A percentile compares a stretch with the other conserved stretches of the same genome.
Evolutionary conservation across 495 filamentous ascomycete genomes (phyloP).

Genomic region (Clavariopsis aquatica): DNA sequence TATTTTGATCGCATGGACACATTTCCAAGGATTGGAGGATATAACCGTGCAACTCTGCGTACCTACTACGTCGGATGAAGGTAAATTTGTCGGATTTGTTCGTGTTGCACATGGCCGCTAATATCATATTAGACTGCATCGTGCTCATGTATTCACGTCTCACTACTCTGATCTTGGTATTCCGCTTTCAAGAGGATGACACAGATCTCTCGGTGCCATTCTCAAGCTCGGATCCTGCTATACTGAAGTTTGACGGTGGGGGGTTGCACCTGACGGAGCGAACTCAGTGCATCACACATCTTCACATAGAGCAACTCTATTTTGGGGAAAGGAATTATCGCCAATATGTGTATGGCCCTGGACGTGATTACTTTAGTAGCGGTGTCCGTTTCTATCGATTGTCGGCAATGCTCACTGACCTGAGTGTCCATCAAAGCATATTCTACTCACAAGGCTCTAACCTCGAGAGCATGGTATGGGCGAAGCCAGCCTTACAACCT

Average conservation of each 20-base stretch:
- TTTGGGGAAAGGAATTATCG: constrained; percentile 1
- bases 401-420: constrained; percentile 21
- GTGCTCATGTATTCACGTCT: constrained; percentile 38
- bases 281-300: constrained; percentile 5
- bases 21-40: constrained; percentile 49
- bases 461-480: neutral
- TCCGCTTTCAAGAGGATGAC: constrained; percentile 24
- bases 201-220: neutral
- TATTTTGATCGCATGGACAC: constrained; percentile 48
- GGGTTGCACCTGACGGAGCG: neutral
- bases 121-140: constrained; percentile 21
- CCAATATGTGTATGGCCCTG: constrained; percentile 1
- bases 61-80: constrained; percentile 5
- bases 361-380: constrained; percentile 14
- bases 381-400: constrained; percentile 35
- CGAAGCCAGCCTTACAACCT: neutral
- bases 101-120: constrained; percentile 1
- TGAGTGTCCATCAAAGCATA: constrained; percentile 19
- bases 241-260: constrained; percentile 11
- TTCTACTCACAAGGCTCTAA: constrained; percentile 9
- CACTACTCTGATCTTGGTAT: constrained; percentile 38
- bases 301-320: constrained; percentile 3
- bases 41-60: constrained; percentile 26
- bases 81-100: constrained; percentile 2
- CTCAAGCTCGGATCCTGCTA: constrained; percentile 25